Base-by-base conservation (phyloP, 768 basidiomycete species). In the Termitomyces titanicus region DNA sequence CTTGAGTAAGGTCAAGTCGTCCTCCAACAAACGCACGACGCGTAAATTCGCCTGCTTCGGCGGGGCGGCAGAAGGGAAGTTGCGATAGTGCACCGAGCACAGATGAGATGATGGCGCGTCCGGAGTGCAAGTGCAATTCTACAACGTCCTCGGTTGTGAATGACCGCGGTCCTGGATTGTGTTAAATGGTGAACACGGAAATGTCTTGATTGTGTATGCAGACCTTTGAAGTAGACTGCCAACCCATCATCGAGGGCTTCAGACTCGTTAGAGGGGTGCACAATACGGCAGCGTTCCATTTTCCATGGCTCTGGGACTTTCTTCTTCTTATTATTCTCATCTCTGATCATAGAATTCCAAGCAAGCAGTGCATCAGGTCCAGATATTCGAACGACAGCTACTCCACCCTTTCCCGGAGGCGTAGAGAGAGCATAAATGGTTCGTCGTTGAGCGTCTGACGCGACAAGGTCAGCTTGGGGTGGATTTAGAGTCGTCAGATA, bases 381-480 rank as follows among this genome's bases (percentile, higher is more conserved):
- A 2, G 92, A 94, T 9, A 96, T 74, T 55, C 94, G 80, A 49
- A 95, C 72, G 37, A 96, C 84, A 1, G 86, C 91, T 17, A 96
- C 79, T 15, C 93, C 94, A 3, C 81, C 92, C 58, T 86, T 92
- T 1, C 92, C 94, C 2, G 88, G 84, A 1, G 93, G 90, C 0
- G 92, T 94, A 0, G 93, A 91, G 25, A 94, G 77, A 1, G 93
- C 94, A 66, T 89, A 96, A 44, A 96, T 91, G 2, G 94, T 95
- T 22, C 70, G 64, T n/a, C 78, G 74, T 65, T 91, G 87, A 5
- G 85, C 75, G 57, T 77, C 72, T 20, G 78, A 78, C 35, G 62
- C 66, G 33, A 70, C 58, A 6, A 65, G 61, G 3, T 58, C 40
- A 38, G 37, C 37, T n/a, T 37, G 35, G 37, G 51, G 40, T 38